Evolutionary conservation across 2,329 filamentous ascomycete species (phyloP).

Genomic region (Clonostachys solani): DNA sequence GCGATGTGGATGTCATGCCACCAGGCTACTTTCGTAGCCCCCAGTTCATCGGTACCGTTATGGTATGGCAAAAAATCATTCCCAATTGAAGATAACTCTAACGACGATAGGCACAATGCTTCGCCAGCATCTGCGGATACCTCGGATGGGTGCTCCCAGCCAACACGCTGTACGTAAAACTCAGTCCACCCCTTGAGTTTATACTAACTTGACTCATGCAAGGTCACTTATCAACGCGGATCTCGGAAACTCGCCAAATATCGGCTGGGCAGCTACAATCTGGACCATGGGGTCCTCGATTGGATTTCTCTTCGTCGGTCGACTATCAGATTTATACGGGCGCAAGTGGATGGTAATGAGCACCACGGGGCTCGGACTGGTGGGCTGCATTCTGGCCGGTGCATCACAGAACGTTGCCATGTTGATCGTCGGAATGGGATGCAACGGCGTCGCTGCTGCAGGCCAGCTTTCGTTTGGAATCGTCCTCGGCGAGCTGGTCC

Average conservation of each 20-base stretch:
- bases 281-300: slow-evolving; percentile 32
- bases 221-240: slow-evolving; percentile 22
- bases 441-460: slow-evolving; percentile 30
- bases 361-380: slow-evolving; percentile 21
- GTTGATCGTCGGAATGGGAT: slow-evolving; percentile 29
- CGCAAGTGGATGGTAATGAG: slow-evolving; percentile 32
- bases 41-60: slow-evolving; percentile 33
- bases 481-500: slow-evolving; percentile 35
- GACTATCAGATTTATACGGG: slow-evolving; percentile 36
- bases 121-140: slow-evolving; percentile 24
- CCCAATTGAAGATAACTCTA: neutral
- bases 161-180: slow-evolving; percentile 20
- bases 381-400: slow-evolving; percentile 30
- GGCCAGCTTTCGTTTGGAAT: slow-evolving; percentile 35
- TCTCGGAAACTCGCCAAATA: slow-evolving; percentile 20
- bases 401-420: slow-evolving; percentile 23
- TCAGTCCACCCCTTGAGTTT: neutral
- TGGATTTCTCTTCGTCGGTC: slow-evolving; percentile 32
- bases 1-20: slow-evolving; percentile 31
- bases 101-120: slow-evolving; percentile 18
- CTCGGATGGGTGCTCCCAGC: slow-evolving; percentile 27
- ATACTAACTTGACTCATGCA: neutral
- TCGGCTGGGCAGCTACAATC: slow-evolving; percentile 24
- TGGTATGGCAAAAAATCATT: slow-evolving; percentile 10
- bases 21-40: slow-evolving; percentile 30